These are phyloP conservation scores for Aspergillus aculeatus DNA, from an alignment of 2,329 filamentous ascomycete genomes.

Conservation along the genomic window DNA sequence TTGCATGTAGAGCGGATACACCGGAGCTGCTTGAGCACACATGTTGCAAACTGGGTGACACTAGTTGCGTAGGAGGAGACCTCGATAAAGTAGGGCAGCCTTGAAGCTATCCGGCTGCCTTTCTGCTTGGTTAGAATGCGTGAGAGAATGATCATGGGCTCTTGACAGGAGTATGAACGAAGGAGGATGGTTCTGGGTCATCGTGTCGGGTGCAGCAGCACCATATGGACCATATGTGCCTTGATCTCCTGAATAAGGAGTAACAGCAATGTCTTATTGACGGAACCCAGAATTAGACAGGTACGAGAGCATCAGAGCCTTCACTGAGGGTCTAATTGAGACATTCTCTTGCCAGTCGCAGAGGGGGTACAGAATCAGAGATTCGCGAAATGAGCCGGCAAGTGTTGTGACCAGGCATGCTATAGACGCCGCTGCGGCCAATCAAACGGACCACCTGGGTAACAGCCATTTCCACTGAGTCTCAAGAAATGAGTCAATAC, in stretches of 20 bases:
- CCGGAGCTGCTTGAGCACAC: neutral
- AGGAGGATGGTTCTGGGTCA: slow-evolving; percentile 14
- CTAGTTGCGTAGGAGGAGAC: neutral
- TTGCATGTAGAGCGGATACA: slow-evolving; percentile 28
- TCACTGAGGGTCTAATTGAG: neutral
- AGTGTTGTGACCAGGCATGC: neutral
- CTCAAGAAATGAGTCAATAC: neutral
- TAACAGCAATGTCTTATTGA: slow-evolving; percentile 9
- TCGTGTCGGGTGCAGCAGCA: slow-evolving; percentile 5
- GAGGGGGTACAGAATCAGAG: neutral
- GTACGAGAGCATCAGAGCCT: neutral
- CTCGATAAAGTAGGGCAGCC: neutral
- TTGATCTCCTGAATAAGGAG: slow-evolving; percentile 10
- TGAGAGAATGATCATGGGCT: neutral
- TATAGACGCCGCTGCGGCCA: neutral
- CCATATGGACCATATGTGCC: neutral
- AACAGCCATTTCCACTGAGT: neutral
- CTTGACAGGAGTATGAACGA: slow-evolving; percentile 2
- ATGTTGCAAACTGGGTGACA: slow-evolving; percentile 3
- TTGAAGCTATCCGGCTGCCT: neutral
- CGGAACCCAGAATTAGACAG: neutral
- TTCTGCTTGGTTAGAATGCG: neutral
- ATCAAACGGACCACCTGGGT: neutral
- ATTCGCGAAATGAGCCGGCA: neutral
- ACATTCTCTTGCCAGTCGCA: neutral